These are phyloP conservation scores for Byssochlamys sp. DNA, from an alignment of 2,329 filamentous ascomycete genomes.

Conservation along the genomic window DNA sequence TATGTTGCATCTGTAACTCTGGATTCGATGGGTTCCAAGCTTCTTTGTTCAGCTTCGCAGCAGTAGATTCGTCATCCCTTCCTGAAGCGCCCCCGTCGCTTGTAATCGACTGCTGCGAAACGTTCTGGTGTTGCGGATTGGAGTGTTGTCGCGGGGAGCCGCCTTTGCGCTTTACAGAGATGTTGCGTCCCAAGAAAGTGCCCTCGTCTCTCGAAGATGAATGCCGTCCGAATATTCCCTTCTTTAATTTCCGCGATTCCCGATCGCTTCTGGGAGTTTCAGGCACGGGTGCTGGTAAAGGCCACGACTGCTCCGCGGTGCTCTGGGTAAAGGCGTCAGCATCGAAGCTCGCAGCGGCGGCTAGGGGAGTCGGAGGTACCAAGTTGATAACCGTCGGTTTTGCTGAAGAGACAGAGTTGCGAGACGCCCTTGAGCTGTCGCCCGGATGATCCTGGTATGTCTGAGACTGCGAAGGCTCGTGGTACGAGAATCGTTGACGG, in stretches of 20 bases:
- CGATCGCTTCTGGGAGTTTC: conserved; percentile 6
- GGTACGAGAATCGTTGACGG: not conserved
- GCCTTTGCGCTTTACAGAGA: not conserved
- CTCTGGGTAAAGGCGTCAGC: conserved; percentile 15
- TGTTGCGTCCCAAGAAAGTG: not conserved
- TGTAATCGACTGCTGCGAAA: not conserved
- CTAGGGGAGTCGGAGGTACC: conserved; percentile 12
- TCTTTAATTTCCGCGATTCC: conserved; percentile 9
- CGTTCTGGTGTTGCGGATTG: not conserved
- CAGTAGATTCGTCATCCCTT: not conserved
- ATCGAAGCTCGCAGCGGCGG: conserved; percentile 8
- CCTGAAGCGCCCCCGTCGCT: not conserved
- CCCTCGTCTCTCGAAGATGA: not conserved
- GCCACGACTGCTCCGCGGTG: conserved; percentile 10
- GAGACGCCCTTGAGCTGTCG: not conserved
- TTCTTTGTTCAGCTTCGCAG: not conserved
- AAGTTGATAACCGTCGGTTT: conserved; percentile 1
- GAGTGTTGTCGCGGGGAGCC: not conserved
- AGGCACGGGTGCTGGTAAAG: conserved; percentile 6
- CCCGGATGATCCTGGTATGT: not conserved
- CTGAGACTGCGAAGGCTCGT: not conserved
- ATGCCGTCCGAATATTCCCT: conserved; percentile 6
- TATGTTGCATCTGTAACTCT: conserved; percentile 6
- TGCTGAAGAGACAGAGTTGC: not conserved
- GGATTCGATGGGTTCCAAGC: not conserved